Percentiles rank a stretch among this genome's conserved stretches.
Evolutionary conservation across 139 green algal genomes (phyloP).

Genomic region (Haematococcus lacustris): DNA sequence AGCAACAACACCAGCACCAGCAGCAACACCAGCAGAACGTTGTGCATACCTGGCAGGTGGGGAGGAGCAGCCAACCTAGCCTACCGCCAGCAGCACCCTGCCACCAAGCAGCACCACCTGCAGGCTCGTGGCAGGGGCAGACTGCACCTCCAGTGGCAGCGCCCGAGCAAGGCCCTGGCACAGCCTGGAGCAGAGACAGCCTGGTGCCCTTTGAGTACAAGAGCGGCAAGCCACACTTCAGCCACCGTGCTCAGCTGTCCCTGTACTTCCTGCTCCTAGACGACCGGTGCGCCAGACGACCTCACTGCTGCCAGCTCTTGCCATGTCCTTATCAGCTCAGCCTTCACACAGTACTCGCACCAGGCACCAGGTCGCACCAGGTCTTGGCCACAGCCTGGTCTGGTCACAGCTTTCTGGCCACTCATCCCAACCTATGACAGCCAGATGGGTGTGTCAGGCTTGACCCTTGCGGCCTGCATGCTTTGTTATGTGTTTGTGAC

Average conservation of each 20-base stretch:
- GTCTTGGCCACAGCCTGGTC: too few relatives aligned
- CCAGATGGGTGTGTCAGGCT: too few relatives aligned
- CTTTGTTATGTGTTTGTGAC: too few relatives aligned
- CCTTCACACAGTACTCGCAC: too few relatives aligned
- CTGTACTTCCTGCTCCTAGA: slow-evolving; percentile 81
- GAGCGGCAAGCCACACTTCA: slow-evolving; percentile 63
- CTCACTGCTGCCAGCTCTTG: too few relatives aligned
- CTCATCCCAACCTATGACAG: too few relatives aligned
- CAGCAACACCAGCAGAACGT: slow-evolving; percentile 7
- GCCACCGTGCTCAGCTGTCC: slow-evolving; percentile 68
- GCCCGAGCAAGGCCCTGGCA: neutral
- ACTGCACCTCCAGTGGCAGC: neutral
- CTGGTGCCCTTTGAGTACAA: slow-evolving; percentile 94
- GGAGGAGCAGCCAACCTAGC: neutral
- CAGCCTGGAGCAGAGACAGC: slow-evolving; percentile 1
- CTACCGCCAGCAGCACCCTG: neutral
- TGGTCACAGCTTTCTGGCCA: too few relatives aligned
- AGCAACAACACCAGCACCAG: neutral
- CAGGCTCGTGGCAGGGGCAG: slow-evolving; percentile 5
- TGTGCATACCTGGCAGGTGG: neutral
- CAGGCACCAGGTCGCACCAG: too few relatives aligned
- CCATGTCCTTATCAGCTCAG: too few relatives aligned
- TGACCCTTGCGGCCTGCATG: too few relatives aligned
- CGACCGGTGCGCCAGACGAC: too few relatives aligned
- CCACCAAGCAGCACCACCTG: slow-evolving; percentile 6